Evolutionary conservation across 305 asterid species (phyloP).

Genomic region (Solanum hybrid): DNA sequence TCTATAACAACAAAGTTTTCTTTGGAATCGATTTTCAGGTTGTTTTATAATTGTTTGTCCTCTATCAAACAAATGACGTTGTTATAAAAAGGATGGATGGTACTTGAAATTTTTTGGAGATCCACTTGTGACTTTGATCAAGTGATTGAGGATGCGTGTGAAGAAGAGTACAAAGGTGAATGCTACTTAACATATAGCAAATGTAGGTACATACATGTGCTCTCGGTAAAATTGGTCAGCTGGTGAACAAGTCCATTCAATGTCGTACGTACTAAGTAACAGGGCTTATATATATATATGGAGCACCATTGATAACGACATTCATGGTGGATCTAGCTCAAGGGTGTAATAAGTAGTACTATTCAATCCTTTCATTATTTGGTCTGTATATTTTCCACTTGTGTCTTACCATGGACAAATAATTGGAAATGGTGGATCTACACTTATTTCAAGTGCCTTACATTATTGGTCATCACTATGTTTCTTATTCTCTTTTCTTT

Average conservation of each 20-base stretch:
- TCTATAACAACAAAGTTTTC: neutral
- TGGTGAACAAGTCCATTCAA: slow-evolving; percentile 2
- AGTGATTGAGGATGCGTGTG: neutral
- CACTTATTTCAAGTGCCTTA: neutral
- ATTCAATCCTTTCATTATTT: neutral
- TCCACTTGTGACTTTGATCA: neutral
- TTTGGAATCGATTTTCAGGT: neutral
- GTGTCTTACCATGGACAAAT: neutral
- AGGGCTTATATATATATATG: neutral
- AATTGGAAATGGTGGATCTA: neutral
- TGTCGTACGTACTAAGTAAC: neutral
- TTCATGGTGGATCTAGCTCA: neutral
- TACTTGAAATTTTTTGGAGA: neutral
- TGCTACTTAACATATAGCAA: slow-evolving; percentile 2
- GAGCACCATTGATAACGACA: slow-evolving; percentile 15
- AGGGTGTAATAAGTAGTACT: neutral
- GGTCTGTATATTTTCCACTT: neutral
- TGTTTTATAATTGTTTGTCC: neutral
- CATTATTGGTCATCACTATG: neutral
- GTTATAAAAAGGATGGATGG: neutral
- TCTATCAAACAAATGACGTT: neutral
- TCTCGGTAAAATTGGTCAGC: neutral
- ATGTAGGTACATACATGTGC: neutral
- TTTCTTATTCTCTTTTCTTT: neutral
- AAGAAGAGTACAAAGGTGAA: slow-evolving; percentile 1